These are phyloP conservation scores for Pezizomycotina sp. DNA, from an alignment of 2,329 filamentous ascomycete species.

Conservation along the genomic window DNA sequence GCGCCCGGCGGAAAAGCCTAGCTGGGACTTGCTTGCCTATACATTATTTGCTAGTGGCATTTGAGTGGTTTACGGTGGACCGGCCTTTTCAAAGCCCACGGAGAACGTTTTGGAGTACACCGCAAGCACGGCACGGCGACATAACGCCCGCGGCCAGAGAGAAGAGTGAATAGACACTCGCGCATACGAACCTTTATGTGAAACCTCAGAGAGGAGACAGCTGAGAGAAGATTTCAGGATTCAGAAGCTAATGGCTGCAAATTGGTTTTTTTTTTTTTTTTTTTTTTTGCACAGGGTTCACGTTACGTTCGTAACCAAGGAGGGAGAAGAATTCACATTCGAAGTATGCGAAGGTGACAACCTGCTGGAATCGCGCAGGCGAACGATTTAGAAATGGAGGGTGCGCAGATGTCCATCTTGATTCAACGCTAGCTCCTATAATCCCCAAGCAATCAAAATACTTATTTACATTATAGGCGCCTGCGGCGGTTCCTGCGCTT, in stretches of 20 bases:
- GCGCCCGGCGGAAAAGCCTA: no score
- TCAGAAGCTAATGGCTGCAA: slow-evolving; percentile 9
- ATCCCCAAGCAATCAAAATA: no score
- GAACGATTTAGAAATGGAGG: slow-evolving; percentile 95
- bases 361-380: slow-evolving; percentile 88
- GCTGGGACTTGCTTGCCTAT: no score
- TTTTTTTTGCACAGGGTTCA: slow-evolving; percentile 50
- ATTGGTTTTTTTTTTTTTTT: no score
- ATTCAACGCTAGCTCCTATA: not conserved
- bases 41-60: no score
- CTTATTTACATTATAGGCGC: slow-evolving; percentile 49
- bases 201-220: not conserved
- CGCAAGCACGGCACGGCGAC: no score
- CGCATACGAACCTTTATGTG: no score
- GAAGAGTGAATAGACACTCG: no score
- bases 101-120: no score
- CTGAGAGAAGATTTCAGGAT: not conserved
- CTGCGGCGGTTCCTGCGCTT: slow-evolving; percentile 69
- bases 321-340: slow-evolving; percentile 57
- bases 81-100: no score
- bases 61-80: no score
- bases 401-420: slow-evolving; percentile 28
- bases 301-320: slow-evolving; percentile 88
- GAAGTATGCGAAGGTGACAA: slow-evolving; percentile 78
- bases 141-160: no score